A percentile compares a stretch with the other conserved stretches of the same genome.
These are phyloP conservation scores for Spinacia oleracea DNA, from an alignment of 179 eudicot genomes.

Conservation along the genomic window DNA sequence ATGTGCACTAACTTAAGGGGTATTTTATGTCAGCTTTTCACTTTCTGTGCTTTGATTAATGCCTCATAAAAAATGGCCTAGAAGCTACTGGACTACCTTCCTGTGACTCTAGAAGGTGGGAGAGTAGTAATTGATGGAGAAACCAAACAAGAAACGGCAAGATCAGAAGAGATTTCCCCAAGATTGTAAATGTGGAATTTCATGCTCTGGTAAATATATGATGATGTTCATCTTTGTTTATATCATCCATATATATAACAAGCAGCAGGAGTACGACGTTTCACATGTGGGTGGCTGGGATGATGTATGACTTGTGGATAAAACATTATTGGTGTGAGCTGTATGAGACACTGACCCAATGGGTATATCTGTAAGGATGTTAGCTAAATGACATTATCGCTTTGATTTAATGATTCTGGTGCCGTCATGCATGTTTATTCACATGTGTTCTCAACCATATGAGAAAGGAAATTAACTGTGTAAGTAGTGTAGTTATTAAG, in stretches of 20 bases:
- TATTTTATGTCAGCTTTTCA: background rate
- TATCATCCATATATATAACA: background rate
- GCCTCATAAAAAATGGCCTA: background rate
- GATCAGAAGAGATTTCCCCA: conserved; percentile 11
- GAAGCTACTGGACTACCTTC: background rate
- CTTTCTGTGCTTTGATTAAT: background rate
- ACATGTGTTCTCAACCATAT: conserved; percentile 25
- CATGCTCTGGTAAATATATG: conserved; percentile 10
- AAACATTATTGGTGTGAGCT: conserved; percentile 27
- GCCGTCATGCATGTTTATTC: conserved; percentile 20
- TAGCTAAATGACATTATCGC: conserved; percentile 23
- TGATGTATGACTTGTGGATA: conserved; percentile 25
- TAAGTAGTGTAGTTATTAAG: conserved; percentile 1
- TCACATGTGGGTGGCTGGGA: conserved; percentile 30
- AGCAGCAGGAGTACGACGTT: conserved; percentile 18
- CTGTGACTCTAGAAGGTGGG: background rate
- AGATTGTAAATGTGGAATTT: background rate
- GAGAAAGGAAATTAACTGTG: conserved; percentile 6
- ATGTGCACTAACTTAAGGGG: background rate
- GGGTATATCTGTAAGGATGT: conserved; percentile 19
- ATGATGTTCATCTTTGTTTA: conserved; percentile 1
- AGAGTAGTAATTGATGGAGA: background rate
- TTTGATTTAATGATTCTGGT: conserved; percentile 17
- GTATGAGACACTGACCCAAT: conserved; percentile 27
- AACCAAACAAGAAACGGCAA: background rate